phyloP scores from a whole-genome alignment of 2,329 filamentous ascomycete species.

The Niveomyces coronatus region DNA sequence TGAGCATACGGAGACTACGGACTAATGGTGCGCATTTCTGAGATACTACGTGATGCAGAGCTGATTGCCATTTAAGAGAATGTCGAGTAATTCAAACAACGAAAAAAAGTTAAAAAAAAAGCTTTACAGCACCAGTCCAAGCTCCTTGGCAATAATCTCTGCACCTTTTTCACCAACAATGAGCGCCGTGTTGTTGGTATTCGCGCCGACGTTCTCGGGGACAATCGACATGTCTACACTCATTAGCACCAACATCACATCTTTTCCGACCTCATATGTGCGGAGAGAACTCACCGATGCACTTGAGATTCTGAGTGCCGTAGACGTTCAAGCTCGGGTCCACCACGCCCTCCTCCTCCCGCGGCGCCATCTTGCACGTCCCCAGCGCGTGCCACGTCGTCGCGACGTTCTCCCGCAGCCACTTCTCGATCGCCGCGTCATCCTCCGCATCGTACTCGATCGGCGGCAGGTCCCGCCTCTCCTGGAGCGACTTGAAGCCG shows the following conservation, averaged over 20 bases:
- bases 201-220: constrained; percentile 30
- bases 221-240: constrained; percentile 18
- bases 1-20: no score
- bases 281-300: constrained; percentile 21
- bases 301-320: constrained; percentile 27
- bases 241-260: constrained; percentile 5
- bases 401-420: constrained; percentile 24
- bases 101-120: background rate
- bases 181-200: constrained; percentile 38
- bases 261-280: background rate
- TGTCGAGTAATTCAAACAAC: no score
- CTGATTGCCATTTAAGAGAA: no score
- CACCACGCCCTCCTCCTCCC: constrained; percentile 28
- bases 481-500: constrained; percentile 26
- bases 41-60: no score
- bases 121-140: constrained; percentile 14
- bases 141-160: constrained; percentile 26
- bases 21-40: no score
- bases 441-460: constrained; percentile 38
- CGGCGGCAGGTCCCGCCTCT: constrained; percentile 21
- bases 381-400: constrained; percentile 34
- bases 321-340: constrained; percentile 31
- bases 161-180: constrained; percentile 36
- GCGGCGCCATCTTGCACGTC: constrained; percentile 31
- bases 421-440: constrained; percentile 33